Conservation (phyloP, 164 flowering plant species). For the Umbellularia californica region DNA sequence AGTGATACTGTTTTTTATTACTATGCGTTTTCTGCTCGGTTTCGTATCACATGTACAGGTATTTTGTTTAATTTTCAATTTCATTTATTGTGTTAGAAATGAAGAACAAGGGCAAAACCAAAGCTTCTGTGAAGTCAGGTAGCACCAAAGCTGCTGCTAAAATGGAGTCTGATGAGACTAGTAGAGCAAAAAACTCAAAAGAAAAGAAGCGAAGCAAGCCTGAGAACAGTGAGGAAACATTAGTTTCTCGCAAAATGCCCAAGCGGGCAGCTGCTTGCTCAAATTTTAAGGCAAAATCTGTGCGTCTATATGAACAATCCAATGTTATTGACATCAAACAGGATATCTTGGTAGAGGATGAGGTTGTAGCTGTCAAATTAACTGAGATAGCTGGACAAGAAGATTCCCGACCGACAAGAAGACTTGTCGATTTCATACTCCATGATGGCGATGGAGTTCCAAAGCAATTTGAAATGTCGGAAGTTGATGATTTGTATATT, state of each 20-base stretch:
- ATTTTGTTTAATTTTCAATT: not conserved
- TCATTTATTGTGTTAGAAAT: conserved; percentile 9
- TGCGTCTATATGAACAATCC: conserved; percentile 37
- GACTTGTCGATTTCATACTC: conserved; percentile 62
- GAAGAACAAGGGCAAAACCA: conserved; percentile 9
- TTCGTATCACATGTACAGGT: not conserved
- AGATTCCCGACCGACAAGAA: conserved; percentile 54
- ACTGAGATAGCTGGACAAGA: conserved; percentile 36
- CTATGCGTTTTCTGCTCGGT: not conserved
- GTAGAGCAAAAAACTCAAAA: not conserved
- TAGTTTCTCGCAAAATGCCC: conserved; percentile 45
- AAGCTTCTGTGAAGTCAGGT: conserved; percentile 5
- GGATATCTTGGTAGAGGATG: conserved; percentile 51
- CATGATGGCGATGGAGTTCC: conserved; percentile 54
- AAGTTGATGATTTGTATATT: conserved; percentile 60
- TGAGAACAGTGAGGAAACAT: conserved; percentile 11
- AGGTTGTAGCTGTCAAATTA: conserved; percentile 49
- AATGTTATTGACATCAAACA: conserved; percentile 37
- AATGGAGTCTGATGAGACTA: conserved; percentile 2
- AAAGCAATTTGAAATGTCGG: conserved; percentile 70
- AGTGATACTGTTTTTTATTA: not conserved
- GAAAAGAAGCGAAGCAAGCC: conserved; percentile 24
- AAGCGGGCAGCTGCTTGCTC: conserved; percentile 75
- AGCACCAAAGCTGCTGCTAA: conserved; percentile 4
- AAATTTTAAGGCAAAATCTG: conserved; percentile 59